Percentiles rank a stretch among this genome's conserved stretches.
Conservation (phyloP, 2,329 filamentous ascomycete genomes). For the Samsoniella hepiali region DNA sequence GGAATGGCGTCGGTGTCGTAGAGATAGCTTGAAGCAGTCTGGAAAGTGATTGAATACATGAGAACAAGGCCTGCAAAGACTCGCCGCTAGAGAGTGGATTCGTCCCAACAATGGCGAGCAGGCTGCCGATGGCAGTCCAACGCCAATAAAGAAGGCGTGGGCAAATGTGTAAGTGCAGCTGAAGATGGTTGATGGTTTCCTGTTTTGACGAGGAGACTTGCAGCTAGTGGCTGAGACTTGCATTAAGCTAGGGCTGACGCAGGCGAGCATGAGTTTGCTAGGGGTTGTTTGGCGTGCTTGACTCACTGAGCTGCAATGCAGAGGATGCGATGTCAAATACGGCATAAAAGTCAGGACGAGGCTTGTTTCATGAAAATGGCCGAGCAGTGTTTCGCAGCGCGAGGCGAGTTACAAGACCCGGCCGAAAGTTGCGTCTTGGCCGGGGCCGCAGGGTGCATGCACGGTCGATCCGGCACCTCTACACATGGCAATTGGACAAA, state of each 20-base stretch:
- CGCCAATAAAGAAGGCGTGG: neutral
- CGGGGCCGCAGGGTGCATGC: slow-evolving; percentile 1
- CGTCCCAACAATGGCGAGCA: slow-evolving; percentile 9
- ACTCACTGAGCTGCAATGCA: slow-evolving; percentile 2
- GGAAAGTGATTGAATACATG: neutral
- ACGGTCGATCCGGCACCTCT: slow-evolving; percentile 12
- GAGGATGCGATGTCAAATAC: neutral
- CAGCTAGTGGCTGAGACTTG: slow-evolving; percentile 15
- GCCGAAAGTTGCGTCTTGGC: slow-evolving; percentile 10
- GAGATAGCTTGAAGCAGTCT: neutral
- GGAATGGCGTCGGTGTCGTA: neutral
- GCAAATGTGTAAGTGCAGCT: slow-evolving; percentile 11
- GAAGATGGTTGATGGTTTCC: slow-evolving; percentile 12
- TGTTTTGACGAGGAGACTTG: slow-evolving; percentile 9
- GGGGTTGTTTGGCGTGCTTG: slow-evolving; percentile 3
- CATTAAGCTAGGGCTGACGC: slow-evolving; percentile 1
- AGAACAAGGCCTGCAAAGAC: neutral
- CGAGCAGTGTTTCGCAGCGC: slow-evolving; percentile 6
- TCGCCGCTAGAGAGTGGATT: slow-evolving; percentile 2
- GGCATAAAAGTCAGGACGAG: neutral
- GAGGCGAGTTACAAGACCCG: slow-evolving; percentile 3
- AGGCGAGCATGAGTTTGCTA: slow-evolving; percentile 8
- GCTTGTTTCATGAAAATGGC: slow-evolving; percentile 3
- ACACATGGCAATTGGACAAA: neutral
- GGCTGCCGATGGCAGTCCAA: neutral